Percentiles rank a stretch among this genome's conserved stretches.
Conservation (phyloP, 2,329 filamentous ascomycete species). For the Thelonectria olida region DNA sequence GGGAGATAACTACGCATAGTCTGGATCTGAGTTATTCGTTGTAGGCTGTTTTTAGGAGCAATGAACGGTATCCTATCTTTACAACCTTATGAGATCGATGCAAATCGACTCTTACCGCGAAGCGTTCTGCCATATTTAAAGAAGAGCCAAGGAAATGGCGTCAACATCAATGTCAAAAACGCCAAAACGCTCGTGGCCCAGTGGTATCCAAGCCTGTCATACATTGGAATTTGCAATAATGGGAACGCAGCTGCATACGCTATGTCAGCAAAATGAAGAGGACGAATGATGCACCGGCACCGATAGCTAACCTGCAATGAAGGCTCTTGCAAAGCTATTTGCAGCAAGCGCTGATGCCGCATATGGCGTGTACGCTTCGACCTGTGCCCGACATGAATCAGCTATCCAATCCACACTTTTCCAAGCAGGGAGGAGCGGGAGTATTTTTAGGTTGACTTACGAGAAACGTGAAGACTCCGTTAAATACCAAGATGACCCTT, state of each 20-base stretch:
- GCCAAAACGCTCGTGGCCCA: constrained; percentile 32
- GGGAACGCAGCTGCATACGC: constrained; percentile 24
- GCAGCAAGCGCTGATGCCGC: constrained; percentile 34
- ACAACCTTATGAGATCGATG: too few species aligned
- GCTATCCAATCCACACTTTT: too few species aligned
- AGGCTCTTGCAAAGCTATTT: constrained; percentile 32
- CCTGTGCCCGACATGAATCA: neutral
- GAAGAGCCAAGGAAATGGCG: constrained; percentile 32
- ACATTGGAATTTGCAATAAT: constrained; percentile 28
- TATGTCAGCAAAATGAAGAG: fast-evolving
- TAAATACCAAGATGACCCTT: constrained; percentile 25
- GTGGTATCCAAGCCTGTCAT: constrained; percentile 28
- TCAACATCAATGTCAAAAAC: constrained; percentile 30
- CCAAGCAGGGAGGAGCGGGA: neutral
- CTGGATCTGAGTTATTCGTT: too few species aligned
- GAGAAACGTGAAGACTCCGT: constrained; percentile 30
- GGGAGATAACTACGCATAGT: too few species aligned
- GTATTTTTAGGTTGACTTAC: constrained; percentile 1
- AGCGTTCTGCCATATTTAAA: constrained; percentile 24
- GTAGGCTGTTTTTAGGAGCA: too few species aligned
- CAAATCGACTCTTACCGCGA: too few species aligned
- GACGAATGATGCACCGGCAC: fast-evolving
- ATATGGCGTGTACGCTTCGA: constrained; percentile 31
- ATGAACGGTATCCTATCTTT: too few species aligned
- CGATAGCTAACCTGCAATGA: constrained; percentile 22